Evolutionary conservation across 768 basidiomycete genomes (phyloP), one percentile per base, ranked within the genome.

Genomic region (Thelephora ganbajun): DNA sequence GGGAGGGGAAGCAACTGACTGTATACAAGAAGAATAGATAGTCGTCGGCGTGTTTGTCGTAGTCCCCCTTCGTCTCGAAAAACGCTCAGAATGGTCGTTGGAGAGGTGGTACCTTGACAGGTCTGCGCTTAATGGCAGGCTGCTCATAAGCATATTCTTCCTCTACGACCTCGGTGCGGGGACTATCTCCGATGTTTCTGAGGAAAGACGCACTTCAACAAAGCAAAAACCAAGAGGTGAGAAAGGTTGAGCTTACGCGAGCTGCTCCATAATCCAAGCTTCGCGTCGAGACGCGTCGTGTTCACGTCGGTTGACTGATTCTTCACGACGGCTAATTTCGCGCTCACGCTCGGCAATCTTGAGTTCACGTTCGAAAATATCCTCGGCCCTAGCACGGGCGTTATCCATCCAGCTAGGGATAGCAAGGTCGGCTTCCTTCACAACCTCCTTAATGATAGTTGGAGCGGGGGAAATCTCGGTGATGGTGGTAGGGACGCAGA

Each of bases 231-330:
- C 23, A 18, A 26, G 12, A 13, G 26, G 26, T 11, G 26, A 33
- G 5, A 52, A 37, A 11, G 20, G 36, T 30, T 9, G 26, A 3
- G 69, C 80, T 54, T 69, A 91, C 89, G 86, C 79, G 33, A 91
- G 76, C 56, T 91, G 88, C 52, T 91, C 89, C 87, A 91, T 89
- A 57, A 91, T 89, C 88, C 88, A 91, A 23, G 68, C 72, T 61
- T 91, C 88, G 49, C 88, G 86, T 55, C 87, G 76, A 44, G 86
- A 79, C 47, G 87, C 85, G 57, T 91, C 88, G 36, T 88, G 83
- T 60, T 91, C 88, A 48, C 88, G 71, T 48, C 83, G 82, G 58
- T 90, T 90, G 51, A 90, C 79, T 44, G 69, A 74, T 59, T 91
- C 88, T 63, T 91, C 88, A 34, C 88, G 83, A 45, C 81, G 79